Evolutionary conservation across 768 basidiomycete genomes (phyloP), one percentile per base, ranked within the genome.

Genomic region (Pleurotus cornucopiae): DNA sequence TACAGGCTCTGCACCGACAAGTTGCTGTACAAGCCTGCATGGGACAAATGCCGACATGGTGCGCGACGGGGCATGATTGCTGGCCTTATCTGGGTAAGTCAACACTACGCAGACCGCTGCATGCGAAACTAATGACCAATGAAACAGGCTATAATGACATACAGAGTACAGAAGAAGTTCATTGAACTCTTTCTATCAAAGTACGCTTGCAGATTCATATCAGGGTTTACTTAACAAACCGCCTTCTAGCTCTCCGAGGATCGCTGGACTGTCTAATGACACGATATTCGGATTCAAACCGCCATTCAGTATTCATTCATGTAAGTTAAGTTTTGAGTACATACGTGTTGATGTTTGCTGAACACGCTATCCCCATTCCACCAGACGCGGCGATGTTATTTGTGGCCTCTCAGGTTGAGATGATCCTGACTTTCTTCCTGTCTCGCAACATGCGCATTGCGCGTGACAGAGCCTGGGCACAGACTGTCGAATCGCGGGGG

Each of bases 11-110:
- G 84, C 63, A 91, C 88, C 0, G 93, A 95, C 67, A 75, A 79
- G 39, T 70, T 70, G 12, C 72, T 96, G 34, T 85, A 83, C 58
- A 71, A 75, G 21, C 91, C 93, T 3, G 85, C 88, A 6, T 92
- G 94, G 91, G 73, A 88, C 64, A 94, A 92, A 71, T 90, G 92
- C 66, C 81, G 77, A 60, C 87, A 95, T 69, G 94, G 89, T 0
- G 80, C 82, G 1, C 65, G 77, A 46, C 74, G 93, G 16, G 94
- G 94, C 0, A 72, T 80, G 0, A 69, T 80, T 13, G 86, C 91
- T 40, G 93, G 88, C 0, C 65, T 78, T 0, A 67, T 80, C 30
- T 93, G 90, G 90, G 90, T 88, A 63, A 39, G 78, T 18, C 16
- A 16, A 38, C 21, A 23, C 49, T 16, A 11, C 9, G 41, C 55